Evolutionary conservation across 1,139 yeast genomes (phyloP), one percentile per base, ranked within the genome.

Genomic region (Scheffersomyces cryptocercus): DNA sequence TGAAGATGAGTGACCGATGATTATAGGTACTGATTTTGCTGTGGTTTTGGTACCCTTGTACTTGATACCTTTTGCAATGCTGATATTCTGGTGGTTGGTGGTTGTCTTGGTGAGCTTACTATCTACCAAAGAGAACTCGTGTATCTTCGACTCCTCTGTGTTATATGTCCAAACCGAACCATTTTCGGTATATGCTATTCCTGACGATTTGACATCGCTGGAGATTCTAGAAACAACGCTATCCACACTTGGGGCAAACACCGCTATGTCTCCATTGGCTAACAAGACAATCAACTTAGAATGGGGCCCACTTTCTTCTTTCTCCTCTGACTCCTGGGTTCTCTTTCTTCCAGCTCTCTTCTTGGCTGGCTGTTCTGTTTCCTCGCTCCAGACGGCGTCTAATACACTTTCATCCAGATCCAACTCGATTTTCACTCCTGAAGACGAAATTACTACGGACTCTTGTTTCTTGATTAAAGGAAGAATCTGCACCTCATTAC

Each of bases 231-330:
- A 62, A 26, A 68, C 55, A 10, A 67, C 53, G 28, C 64, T 68
- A 42, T 68, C 68, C 24, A 64, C 61, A 30, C 58, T 54, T 1
- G 81, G 81, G 2, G 80, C 69, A 41, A 71, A 68, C 6, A 75
- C 56, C 40, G 70, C 57, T 16, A 77, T 57, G 38, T 68, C 74
- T 3, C 76, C 75, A 29, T 64, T 60, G 13, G 59, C 59, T 24
- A 73, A 58, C 10, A 68, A 59, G 32, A 75, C 75, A 0, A 67
- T 70, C 40, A 76, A 58, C 41, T 65, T 48, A 6, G 45, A 37
- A 20, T 20, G 26, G 9, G 26, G 7, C 26, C 26, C 26, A 8
- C 8, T 20, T 28, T 31, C 38, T 6, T 43, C 42, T 7, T 39
- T 46, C 12, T 46, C 48, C 14, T 44, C 45, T 6, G 26, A 20